Conservation (phyloP, 148 eudicot species). For the Salicornia ramosissima region DNA sequence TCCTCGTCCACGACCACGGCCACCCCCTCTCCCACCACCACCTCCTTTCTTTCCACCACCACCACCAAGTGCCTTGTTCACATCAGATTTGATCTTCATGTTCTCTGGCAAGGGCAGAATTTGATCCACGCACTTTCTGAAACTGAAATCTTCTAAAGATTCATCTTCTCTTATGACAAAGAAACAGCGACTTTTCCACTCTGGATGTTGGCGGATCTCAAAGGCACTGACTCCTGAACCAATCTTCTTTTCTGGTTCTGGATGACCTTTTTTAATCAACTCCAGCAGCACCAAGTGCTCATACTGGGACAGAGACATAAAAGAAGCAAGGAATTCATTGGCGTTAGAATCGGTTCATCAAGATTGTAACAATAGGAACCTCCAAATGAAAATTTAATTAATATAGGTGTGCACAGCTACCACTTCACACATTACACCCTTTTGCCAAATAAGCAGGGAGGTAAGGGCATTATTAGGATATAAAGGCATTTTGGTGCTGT, state of each 20-base stretch:
- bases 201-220: conserved; percentile 75
- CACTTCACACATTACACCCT: too few relatives aligned
- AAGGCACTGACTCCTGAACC: conserved; percentile 58
- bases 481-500: too few relatives aligned
- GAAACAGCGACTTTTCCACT: conserved; percentile 76
- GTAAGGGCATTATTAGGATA: too few relatives aligned
- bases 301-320: conserved; percentile 37
- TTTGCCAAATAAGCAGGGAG: too few relatives aligned
- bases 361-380: too few relatives aligned
- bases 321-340: not conserved
- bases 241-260: conserved; percentile 70
- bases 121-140: conserved; percentile 89
- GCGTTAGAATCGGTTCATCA: not conserved
- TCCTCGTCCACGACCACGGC: conserved; percentile 59
- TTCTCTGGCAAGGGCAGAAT: conserved; percentile 88
- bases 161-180: conserved; percentile 67
- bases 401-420: too few relatives aligned
- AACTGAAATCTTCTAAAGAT: conserved; percentile 83
- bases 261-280: conserved; percentile 76
- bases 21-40: conserved; percentile 39
- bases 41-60: conserved; percentile 41
- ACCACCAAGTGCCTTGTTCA: conserved; percentile 47
- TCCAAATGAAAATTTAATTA: too few relatives aligned
- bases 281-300: conserved; percentile 66
- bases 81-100: conserved; percentile 62